Conservation (phyloP, 2,329 filamentous ascomycete species). For the Xylaria arbuscula region DNA sequence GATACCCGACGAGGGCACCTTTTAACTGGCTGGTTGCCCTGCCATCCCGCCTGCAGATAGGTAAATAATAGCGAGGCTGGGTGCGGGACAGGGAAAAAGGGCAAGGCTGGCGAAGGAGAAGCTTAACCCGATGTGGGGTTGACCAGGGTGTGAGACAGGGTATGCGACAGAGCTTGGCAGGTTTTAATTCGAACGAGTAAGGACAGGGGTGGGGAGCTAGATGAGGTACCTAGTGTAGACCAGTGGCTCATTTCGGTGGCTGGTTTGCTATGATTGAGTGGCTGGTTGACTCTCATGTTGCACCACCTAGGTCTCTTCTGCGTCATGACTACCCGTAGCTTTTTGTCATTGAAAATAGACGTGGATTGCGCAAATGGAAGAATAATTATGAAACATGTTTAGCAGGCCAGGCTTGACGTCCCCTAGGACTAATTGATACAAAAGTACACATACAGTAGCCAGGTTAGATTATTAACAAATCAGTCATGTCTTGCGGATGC, state of each 20-base stretch:
- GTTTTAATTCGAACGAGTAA: too few species aligned
- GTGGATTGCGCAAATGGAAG: too few species aligned
- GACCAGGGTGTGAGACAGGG: conserved; percentile 18
- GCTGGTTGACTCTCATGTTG: too few species aligned
- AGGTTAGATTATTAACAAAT: background rate
- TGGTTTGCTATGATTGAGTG: too few species aligned
- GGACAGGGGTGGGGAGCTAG: too few species aligned
- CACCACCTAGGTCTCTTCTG: too few species aligned
- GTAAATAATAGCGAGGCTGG: conserved; percentile 54
- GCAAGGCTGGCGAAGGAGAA: conserved; percentile 45
- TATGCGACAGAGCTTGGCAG: background rate
- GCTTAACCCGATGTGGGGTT: conserved; percentile 13
- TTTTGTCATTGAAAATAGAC: background rate
- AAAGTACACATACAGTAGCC: background rate
- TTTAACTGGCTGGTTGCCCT: conserved; percentile 57
- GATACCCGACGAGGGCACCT: conserved; percentile 49
- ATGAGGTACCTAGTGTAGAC: too few species aligned
- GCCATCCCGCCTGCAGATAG: conserved; percentile 55
- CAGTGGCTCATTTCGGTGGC: too few species aligned
- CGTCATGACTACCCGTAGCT: too few species aligned
- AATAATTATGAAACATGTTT: background rate
- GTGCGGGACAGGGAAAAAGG: conserved; percentile 44
- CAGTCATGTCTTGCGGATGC: background rate
- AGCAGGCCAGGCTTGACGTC: background rate
- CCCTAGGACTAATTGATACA: background rate